Base-by-base conservation (phyloP, 768 basidiomycete species). In the Podaxis sp. region DNA sequence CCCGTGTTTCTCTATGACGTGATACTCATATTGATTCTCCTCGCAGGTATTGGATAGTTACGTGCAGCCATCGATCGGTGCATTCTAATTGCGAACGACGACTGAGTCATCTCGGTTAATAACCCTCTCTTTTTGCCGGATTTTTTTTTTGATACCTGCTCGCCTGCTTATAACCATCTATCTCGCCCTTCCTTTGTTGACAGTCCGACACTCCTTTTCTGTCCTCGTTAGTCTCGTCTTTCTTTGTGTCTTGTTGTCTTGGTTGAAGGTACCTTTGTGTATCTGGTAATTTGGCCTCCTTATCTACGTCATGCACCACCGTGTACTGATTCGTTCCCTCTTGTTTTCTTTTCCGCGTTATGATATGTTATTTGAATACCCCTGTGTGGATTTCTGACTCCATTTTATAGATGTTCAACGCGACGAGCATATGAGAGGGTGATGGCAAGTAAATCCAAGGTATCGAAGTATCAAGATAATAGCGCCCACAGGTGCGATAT, bases 31-130 rank as follows among this genome's bases (percentile, higher is more conserved):
- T 36, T 59, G 8, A 58, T 36, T 49, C 44, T 59, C 15, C 48
- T 39, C 36, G 8, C 36, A 76, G 74, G 65, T 75, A 52, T 69
- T 76, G 49, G 74, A 76, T 67, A 60, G 66, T 52, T 76, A 70
- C 56, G 69, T 74, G 63, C 67, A 69, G 13, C 70, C 72, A 46
- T 72, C 73, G 26, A 72, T 73, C 53, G 70, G 71, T 63, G 72
- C 73, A 52, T 75, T 75, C 64, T 76, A 66, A 51, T 28, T 22
- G 13, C 5, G 49, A 4, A 28, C 22, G 8, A 22, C 3, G 24
- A 28, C 19, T 13, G 49, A 8, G 11, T 51, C 26, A 33, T 28
- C 49, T 51, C 22, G 13, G 48, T 5, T 30, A 4, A 24, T 22
- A n/a, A 52, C 15, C 15, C 36, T 54, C 48, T 56, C 52, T 17